Base-by-base conservation (phyloP, 1,139 yeast genomes). In the Kluyveromyces marxianus region DNA sequence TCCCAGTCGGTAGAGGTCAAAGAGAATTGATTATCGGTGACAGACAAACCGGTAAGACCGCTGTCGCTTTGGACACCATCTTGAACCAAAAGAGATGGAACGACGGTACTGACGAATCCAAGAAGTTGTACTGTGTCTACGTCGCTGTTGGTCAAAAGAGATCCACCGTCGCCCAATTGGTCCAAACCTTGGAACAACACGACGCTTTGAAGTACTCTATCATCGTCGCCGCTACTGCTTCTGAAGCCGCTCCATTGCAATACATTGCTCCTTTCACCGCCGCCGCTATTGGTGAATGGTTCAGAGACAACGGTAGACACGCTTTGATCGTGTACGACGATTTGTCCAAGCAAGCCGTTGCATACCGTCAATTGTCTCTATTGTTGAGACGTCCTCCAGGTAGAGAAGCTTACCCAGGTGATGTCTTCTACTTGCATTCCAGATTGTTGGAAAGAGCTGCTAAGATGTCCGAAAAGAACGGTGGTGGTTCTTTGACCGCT, bases 71-170 rank as follows among this genome's bases (percentile, higher is more conserved):
- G 66, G 98, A 92, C 76, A 83, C 98, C 76, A 92, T 92, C 70
- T 83, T 92, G 71, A 92, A 92, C 80, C 99, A 92, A 79, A 92
- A 90, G 88, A 86, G 95, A 78, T 88, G 97, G 96, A 92, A 94
- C 83, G 72, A 77, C 65, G 95, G 95, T 73, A 53, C 75, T 55
- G 98, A 92, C 71, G 99, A 92, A 81, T 74, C 83, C 70, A 92
- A 94, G 85, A 92, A 92, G 79, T 82, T 92, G 69, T 92, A 92
- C 92, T 92, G 98, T 86, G 97, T 92, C 66, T 92, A 92, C 84
- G 98, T 94, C 65, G 99, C 99, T 59, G 95, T 92, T 70, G 99
- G 99, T 75, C 99, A 92, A 81, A 92, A 94, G 86, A 89, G 99
- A 83, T 94, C 98, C 58, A 92, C 99, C 60, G 98, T 92, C 65